A percentile compares a stretch with the other conserved stretches of the same genome.
These are phyloP conservation scores for Thozetella sp. DNA, from an alignment of 495 filamentous ascomycete genomes.

Conservation along the genomic window DNA sequence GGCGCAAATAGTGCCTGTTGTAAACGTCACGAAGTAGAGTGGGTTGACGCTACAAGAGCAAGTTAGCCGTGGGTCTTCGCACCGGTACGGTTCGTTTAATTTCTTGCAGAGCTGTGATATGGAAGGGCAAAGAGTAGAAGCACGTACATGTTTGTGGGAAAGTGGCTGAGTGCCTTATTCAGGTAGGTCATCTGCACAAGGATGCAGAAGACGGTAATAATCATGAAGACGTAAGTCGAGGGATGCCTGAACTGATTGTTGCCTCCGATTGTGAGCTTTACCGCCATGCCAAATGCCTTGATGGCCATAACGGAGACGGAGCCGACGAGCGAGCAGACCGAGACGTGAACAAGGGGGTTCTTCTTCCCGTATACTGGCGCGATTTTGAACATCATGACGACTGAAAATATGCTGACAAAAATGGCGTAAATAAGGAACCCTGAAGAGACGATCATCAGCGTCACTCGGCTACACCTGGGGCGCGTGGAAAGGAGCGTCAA, in stretches of 20 bases:
- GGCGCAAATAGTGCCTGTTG: slow-evolving; percentile 88
- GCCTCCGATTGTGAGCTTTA: slow-evolving; percentile 91
- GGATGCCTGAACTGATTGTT: slow-evolving; percentile 93
- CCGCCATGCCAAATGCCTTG: slow-evolving; percentile 95
- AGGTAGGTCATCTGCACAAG: slow-evolving; percentile 99
- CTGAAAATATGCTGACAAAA: slow-evolving; percentile 76
- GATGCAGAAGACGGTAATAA: slow-evolving; percentile 90
- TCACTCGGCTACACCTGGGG: background rate
- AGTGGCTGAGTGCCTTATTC: slow-evolving; percentile 96
- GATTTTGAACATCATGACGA: slow-evolving; percentile 94
- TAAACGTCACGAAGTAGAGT: slow-evolving; percentile 98
- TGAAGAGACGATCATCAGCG: slow-evolving; percentile 26
- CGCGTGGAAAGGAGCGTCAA: background rate
- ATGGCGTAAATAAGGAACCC: slow-evolving; percentile 87
- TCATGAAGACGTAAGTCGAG: slow-evolving; percentile 95
- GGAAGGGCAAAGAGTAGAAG: background rate
- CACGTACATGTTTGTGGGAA: slow-evolving; percentile 95
- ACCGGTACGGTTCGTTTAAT: slow-evolving; percentile 23
- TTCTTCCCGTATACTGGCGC: slow-evolving; percentile 89
- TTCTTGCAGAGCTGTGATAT: background rate
- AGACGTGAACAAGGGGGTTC: slow-evolving; percentile 93
- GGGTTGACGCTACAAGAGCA: slow-evolving; percentile 80
- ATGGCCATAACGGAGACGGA: slow-evolving; percentile 98
- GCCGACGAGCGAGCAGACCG: slow-evolving; percentile 95
- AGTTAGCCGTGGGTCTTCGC: background rate